Conservation (phyloP, 768 basidiomycete species). For the Naganishia kalamii region DNA sequence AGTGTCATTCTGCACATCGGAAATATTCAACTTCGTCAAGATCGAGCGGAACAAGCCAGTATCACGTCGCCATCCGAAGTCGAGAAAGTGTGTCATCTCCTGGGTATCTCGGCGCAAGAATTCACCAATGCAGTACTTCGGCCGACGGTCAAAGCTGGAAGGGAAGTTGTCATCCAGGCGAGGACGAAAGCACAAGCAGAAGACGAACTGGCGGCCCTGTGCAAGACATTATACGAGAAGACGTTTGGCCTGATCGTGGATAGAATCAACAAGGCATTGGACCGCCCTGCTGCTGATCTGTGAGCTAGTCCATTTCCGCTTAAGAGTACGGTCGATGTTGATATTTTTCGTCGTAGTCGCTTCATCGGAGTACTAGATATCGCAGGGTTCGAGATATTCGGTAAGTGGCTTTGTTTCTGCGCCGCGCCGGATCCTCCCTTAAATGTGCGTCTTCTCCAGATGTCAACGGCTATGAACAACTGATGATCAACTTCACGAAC, state of each 20-base stretch:
- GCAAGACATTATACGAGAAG: conserved; percentile 96
- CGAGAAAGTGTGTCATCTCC: conserved; percentile 70
- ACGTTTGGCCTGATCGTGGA: conserved; percentile 90
- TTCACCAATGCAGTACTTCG: conserved; percentile 82
- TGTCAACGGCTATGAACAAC: conserved; percentile 89
- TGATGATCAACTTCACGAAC: conserved; percentile 98
- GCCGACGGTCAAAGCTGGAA: conserved; percentile 83
- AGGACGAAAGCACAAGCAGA: conserved; percentile 83
- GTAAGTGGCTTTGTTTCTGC: conserved; percentile 25
- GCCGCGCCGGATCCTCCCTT: too few species aligned
- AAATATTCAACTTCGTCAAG: conserved; percentile 75
- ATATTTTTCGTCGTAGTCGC: conserved; percentile 25
- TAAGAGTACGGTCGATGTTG: conserved; percentile 50
- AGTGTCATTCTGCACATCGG: conserved; percentile 93
- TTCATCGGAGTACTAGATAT: conserved; percentile 99
- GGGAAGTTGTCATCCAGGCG: conserved; percentile 94
- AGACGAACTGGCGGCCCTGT: conserved; percentile 82
- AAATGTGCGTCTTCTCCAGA: conserved; percentile 16
- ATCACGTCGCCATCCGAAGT: conserved; percentile 54
- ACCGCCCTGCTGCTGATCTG: conserved; percentile 76
- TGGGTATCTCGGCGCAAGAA: conserved; percentile 79
- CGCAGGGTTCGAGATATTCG: conserved; percentile 90
- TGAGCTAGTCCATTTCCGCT: conserved; percentile 15
- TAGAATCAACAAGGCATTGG: conserved; percentile 86
- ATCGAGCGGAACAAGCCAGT: conserved; percentile 71